phyloP scores from a whole-genome alignment of 139 green algal species.

The Penium margaritaceum region DNA sequence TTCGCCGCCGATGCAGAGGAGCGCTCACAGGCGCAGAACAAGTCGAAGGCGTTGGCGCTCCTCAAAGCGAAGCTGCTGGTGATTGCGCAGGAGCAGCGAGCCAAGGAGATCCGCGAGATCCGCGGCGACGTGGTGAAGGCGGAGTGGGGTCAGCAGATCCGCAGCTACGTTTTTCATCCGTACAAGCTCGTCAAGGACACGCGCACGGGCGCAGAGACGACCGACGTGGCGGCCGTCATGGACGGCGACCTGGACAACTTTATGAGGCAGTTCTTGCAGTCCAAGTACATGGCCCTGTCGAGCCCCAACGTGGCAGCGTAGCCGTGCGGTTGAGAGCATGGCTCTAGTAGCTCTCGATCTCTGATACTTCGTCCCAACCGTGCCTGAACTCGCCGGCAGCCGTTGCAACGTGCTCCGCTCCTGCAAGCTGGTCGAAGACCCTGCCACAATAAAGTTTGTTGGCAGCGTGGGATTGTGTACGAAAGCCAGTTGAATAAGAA shows the following conservation, averaged over 20 bases:
- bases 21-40: constrained; percentile 68
- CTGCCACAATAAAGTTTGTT: too few relatives aligned
- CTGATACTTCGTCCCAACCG: too few relatives aligned
- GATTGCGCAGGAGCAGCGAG: constrained; percentile 71
- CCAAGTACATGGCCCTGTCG: too few relatives aligned
- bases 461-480: too few relatives aligned
- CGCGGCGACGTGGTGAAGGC: constrained; percentile 82
- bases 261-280: constrained; percentile 36
- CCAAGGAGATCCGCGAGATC: constrained; percentile 69
- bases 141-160: constrained; percentile 92
- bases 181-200: constrained; percentile 93
- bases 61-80: constrained; percentile 69
- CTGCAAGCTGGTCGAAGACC: too few relatives aligned
- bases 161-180: constrained; percentile 94
- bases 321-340: too few relatives aligned
- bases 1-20: too few relatives aligned
- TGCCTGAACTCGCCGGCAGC: too few relatives aligned
- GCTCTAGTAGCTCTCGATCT: too few relatives aligned
- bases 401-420: too few relatives aligned
- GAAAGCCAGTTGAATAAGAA: too few relatives aligned
- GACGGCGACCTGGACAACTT: constrained; percentile 59
- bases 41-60: constrained; percentile 31
- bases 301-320: too few relatives aligned
- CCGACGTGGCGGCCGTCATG: constrained; percentile 55
- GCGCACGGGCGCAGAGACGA: constrained; percentile 59